Evolutionary conservation across 805 yeast genomes (phyloP).

Genomic region (Spathaspora arborariae): DNA sequence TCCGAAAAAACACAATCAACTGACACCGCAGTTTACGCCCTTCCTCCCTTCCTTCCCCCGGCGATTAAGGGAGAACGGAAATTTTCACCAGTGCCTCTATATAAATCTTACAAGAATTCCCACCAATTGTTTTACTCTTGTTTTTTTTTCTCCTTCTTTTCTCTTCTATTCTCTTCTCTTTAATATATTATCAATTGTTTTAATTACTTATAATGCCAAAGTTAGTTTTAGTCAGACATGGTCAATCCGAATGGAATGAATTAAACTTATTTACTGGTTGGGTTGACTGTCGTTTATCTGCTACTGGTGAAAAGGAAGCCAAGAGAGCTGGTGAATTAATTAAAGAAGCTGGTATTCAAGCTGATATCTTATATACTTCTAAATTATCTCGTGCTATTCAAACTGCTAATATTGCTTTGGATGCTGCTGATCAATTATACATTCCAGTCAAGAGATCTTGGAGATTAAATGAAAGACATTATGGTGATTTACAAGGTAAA

Average conservation of each 20-base stretch:
- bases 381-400: constrained; percentile 91
- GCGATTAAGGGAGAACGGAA: background rate
- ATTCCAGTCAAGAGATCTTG: constrained; percentile 92
- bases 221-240: constrained; percentile 94
- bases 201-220: constrained; percentile 40
- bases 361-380: constrained; percentile 89
- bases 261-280: constrained; percentile 98
- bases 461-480: constrained; percentile 99
- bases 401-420: constrained; percentile 93
- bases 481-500: constrained; percentile 98
- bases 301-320: constrained; percentile 86
- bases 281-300: constrained; percentile 91
- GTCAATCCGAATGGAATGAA: constrained; percentile 99
- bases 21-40: too few relatives aligned
- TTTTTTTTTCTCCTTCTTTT: constrained; percentile 1
- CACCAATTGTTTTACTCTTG: background rate
- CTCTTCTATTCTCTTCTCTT: too few relatives aligned
- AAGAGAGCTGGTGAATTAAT: constrained; percentile 88
- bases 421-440: constrained; percentile 82
- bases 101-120: background rate
- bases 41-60: background rate
- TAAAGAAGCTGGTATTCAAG: constrained; percentile 79
- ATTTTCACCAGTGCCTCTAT: background rate
- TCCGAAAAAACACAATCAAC: background rate
- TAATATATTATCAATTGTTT: constrained; percentile 1